phyloP scores from a whole-genome alignment of 2,329 filamentous ascomycete species.

The Hypoxylon rubiginosum region DNA sequence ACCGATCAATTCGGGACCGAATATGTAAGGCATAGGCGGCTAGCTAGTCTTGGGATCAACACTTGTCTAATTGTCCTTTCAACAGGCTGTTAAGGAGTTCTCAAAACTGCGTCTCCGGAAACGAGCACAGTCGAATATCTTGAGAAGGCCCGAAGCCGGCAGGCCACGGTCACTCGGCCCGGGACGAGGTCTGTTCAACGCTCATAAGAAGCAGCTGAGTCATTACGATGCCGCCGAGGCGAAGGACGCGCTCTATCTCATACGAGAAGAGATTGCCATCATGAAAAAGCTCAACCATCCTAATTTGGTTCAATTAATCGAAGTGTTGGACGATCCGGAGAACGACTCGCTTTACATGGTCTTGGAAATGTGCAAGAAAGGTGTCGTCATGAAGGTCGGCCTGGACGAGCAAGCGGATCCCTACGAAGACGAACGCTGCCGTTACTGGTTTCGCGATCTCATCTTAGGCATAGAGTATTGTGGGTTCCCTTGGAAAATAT shows the following conservation, averaged over 20 bases:
- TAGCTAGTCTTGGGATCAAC: background rate
- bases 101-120: conserved; percentile 92
- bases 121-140: conserved; percentile 88
- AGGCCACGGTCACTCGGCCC: conserved; percentile 59
- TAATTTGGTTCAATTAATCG: conserved; percentile 92
- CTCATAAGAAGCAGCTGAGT: conserved; percentile 51
- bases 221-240: conserved; percentile 70
- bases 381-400: conserved; percentile 95
- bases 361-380: conserved; percentile 98
- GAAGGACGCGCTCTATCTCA: conserved; percentile 81
- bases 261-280: conserved; percentile 96
- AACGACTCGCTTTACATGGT: conserved; percentile 99
- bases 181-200: conserved; percentile 46
- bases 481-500: conserved; percentile 59
- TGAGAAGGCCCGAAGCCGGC: conserved; percentile 63
- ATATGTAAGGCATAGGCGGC: conserved; percentile 75
- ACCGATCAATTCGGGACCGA: conserved; percentile 91
- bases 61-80: conserved; percentile 39
- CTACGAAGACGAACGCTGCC: conserved; percentile 84
- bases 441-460: conserved; percentile 94
- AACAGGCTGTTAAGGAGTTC: conserved; percentile 94
- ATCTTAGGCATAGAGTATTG: conserved; percentile 94
- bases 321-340: conserved; percentile 94
- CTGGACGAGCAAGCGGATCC: conserved; percentile 86
- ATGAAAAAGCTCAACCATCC: conserved; percentile 99